Percentiles rank a stretch among this genome's conserved stretches.
These are phyloP conservation scores for Pseudogymnoascus pannorum DNA, from an alignment of 2,329 filamentous ascomycete genomes.

Conservation along the genomic window DNA sequence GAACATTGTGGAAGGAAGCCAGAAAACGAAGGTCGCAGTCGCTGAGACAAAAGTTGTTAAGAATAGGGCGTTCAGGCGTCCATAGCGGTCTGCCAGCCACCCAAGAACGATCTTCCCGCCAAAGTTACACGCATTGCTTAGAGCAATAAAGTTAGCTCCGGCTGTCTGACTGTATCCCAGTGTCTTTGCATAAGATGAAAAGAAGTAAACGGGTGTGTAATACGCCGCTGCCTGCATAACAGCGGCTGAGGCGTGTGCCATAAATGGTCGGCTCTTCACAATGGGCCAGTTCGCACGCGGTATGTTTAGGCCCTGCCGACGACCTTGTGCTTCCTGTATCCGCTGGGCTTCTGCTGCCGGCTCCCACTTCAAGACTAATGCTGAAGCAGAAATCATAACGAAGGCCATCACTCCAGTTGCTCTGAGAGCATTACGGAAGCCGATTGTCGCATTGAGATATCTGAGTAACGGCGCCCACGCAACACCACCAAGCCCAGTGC, in stretches of 20 bases:
- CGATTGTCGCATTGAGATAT: slow-evolving; percentile 20
- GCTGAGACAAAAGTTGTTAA: slow-evolving; percentile 27
- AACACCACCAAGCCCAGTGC: slow-evolving; percentile 34
- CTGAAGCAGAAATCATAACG: slow-evolving; percentile 21
- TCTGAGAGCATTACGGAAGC: slow-evolving; percentile 33
- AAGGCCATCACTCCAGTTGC: slow-evolving; percentile 29
- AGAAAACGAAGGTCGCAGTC: slow-evolving; percentile 25
- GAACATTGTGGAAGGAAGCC: slow-evolving; percentile 21
- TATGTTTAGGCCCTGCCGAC: slow-evolving; percentile 14
- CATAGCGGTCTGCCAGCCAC: slow-evolving; percentile 32
- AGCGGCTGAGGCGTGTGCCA: slow-evolving; percentile 31
- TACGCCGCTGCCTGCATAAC: slow-evolving; percentile 33
- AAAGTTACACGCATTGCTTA: slow-evolving; percentile 35
- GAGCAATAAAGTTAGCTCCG: slow-evolving; percentile 33
- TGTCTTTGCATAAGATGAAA: slow-evolving; percentile 32
- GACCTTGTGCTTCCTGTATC: not conserved
- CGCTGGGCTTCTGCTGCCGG: slow-evolving; percentile 10
- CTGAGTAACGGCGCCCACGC: slow-evolving; percentile 26
- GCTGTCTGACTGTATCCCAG: slow-evolving; percentile 31
- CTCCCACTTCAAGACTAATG: slow-evolving; percentile 13
- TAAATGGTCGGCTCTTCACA: slow-evolving; percentile 29
- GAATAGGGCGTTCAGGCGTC: slow-evolving; percentile 33
- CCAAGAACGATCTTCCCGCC: slow-evolving; percentile 33
- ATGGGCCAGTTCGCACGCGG: slow-evolving; percentile 31
- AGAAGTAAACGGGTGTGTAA: slow-evolving; percentile 33